These are phyloP conservation scores for Lepiota brunneoincarnata DNA, from an alignment of 768 basidiomycete species.

Conservation along the genomic window DNA sequence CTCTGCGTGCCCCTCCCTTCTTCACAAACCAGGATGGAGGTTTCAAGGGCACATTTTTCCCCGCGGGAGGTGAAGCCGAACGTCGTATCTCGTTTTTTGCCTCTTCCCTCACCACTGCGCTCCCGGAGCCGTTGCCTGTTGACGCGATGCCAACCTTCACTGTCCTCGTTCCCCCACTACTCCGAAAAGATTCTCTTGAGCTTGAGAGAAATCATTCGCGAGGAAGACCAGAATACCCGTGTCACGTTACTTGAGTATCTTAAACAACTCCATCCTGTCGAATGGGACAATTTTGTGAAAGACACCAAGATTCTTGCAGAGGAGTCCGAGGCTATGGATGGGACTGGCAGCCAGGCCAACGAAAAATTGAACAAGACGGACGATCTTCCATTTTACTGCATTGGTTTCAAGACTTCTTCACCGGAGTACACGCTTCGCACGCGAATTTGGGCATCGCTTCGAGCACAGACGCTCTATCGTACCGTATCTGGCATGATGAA, in stretches of 20 bases:
- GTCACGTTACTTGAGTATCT: conserved; percentile 97
- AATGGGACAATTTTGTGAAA: conserved; percentile 99
- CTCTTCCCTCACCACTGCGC: conserved; percentile 91
- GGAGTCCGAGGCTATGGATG: conserved; percentile 65
- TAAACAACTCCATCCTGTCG: conserved; percentile 96
- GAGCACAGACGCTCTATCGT: conserved; percentile 96
- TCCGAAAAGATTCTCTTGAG: conserved; percentile 98
- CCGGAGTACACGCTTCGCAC: conserved; percentile 99
- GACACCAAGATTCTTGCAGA: conserved; percentile 99
- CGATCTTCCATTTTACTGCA: conserved; percentile 98
- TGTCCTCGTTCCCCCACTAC: conserved; percentile 98
- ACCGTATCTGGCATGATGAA: conserved; percentile 99
- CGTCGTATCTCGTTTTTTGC: conserved; percentile 99
- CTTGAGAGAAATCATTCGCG: conserved; percentile 95
- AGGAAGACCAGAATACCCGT: conserved; percentile 94
- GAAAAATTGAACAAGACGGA: conserved; percentile 82
- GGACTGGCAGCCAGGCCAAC: conserved; percentile 50
- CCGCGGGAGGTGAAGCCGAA: conserved; percentile 90
- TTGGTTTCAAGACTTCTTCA: conserved; percentile 98
- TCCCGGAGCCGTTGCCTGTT: conserved; percentile 93
- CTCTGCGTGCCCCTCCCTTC: conserved; percentile 94
- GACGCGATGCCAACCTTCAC: conserved; percentile 99
- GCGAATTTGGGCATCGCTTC: conserved; percentile 98
- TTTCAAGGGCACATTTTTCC: conserved; percentile 86
- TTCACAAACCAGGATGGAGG: conserved; percentile 88